Evolutionary conservation across 2,329 filamentous ascomycete genomes (phyloP).

Genomic region (Neodidymelliopsis sp.): DNA sequence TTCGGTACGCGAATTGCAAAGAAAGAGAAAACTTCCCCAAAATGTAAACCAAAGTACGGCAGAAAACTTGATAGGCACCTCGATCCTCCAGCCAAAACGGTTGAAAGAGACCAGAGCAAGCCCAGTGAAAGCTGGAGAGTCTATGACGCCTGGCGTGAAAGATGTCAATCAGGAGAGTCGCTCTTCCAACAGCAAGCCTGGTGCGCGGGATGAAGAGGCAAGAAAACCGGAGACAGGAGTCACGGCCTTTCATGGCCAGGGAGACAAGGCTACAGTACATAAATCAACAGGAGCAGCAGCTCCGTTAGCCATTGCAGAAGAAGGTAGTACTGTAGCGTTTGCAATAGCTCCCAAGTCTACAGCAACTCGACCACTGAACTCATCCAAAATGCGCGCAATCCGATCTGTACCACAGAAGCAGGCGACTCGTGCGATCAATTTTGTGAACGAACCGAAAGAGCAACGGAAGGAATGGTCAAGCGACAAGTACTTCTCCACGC

Average conservation of each 20-base stretch:
- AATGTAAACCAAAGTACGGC: neutral
- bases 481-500: constrained; percentile 26
- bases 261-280: neutral
- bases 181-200: too few relatives aligned
- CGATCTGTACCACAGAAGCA: constrained; percentile 9
- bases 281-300: neutral
- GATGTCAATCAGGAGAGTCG: too few relatives aligned
- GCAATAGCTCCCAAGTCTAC: neutral
- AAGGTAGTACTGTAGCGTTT: neutral
- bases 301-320: neutral
- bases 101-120: neutral
- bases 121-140: too few relatives aligned
- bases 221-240: neutral
- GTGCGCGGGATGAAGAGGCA: neutral
- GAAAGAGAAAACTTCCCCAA: neutral
- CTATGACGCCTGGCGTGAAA: too few relatives aligned
- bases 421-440: constrained; percentile 25
- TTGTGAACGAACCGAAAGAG: constrained; percentile 34
- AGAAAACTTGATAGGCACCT: neutral
- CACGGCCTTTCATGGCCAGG: neutral
- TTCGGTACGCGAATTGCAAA: constrained; percentile 11
- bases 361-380: neutral
- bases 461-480: constrained; percentile 20
- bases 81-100: neutral
- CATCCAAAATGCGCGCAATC: neutral